phyloP scores from a whole-genome alignment of 306 rosid species.

The Rosa multiflora region DNA sequence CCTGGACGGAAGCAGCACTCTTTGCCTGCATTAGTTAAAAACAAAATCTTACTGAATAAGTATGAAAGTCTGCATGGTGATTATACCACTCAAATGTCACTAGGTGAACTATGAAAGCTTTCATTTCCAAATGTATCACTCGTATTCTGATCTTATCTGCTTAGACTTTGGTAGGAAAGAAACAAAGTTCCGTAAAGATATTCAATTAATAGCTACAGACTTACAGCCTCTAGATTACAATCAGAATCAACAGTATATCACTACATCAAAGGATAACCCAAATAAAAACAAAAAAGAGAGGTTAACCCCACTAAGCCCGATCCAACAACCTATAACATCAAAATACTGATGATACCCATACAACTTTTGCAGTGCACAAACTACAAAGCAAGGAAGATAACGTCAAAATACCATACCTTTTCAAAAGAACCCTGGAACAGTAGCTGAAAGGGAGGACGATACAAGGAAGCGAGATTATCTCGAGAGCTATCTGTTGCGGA shows the following conservation, averaged over 20 bases:
- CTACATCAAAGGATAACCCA: not conserved
- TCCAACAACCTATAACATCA: not conserved
- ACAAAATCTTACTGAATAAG: not conserved
- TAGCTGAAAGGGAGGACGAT: constrained; percentile 96
- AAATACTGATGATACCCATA: not conserved
- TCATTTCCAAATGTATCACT: not conserved
- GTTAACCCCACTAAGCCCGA: not conserved
- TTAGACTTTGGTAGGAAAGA: not conserved
- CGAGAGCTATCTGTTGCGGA: constrained; percentile 69
- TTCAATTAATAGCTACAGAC: not conserved
- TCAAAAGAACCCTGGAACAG: constrained; percentile 92
- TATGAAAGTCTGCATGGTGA: not conserved
- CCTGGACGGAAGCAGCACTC: constrained; percentile 63
- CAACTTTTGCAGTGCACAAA: not conserved
- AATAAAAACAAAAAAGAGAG: not conserved
- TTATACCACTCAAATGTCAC: not conserved
- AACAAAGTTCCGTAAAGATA: not conserved
- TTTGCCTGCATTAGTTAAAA: constrained; percentile 68
- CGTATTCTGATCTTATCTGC: not conserved
- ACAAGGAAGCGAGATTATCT: constrained; percentile 96
- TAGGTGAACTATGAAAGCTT: not conserved
- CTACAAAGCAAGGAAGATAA: not conserved
- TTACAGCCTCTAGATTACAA: not conserved
- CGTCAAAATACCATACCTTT: constrained; percentile 49
- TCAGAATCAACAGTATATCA: not conserved